Conservation (phyloP, 345 rosid genomes). For the Chamaenerion angustifolium region DNA sequence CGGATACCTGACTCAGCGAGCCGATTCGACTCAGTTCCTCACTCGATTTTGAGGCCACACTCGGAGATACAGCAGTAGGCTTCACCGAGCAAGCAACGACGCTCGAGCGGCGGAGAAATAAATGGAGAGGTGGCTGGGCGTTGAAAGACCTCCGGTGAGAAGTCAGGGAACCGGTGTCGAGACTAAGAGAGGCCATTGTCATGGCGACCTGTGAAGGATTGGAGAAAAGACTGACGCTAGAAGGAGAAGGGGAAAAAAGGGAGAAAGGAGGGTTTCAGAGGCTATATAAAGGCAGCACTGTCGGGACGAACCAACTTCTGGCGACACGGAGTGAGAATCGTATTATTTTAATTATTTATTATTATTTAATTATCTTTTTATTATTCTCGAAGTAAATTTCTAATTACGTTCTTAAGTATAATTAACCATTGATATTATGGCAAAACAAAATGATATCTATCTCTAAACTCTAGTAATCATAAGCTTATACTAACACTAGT, state of each 20-base stretch:
- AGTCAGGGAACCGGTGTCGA: conserved; percentile 5
- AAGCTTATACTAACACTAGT: no score
- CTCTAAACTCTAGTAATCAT: no score
- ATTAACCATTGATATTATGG: no score
- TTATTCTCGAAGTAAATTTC: no score
- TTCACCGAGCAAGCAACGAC: conserved; percentile 21
- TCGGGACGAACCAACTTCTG: no score
- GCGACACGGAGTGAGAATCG: no score
- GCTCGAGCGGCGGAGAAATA: conserved; percentile 17
- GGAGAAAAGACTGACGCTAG: no score
- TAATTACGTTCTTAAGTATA: no score
- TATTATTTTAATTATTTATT: no score
- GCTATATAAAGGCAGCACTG: no score
- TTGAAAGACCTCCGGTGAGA: background rate
- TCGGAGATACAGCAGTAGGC: conserved; percentile 30
- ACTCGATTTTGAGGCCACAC: conserved; percentile 24
- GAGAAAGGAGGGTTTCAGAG: background rate
- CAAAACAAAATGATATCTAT: no score
- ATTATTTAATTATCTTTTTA: no score
- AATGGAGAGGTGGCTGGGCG: conserved; percentile 7
- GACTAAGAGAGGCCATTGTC: conserved; percentile 2
- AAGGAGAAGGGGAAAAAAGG: background rate
- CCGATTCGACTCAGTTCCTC: conserved; percentile 35
- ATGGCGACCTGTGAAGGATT: conserved; percentile 1
- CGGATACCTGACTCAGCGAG: conserved; percentile 78